Evolutionary conservation across 805 yeast species (phyloP), one percentile per base, ranked within the genome.

Genomic region (Starmera dryadoides): DNA sequence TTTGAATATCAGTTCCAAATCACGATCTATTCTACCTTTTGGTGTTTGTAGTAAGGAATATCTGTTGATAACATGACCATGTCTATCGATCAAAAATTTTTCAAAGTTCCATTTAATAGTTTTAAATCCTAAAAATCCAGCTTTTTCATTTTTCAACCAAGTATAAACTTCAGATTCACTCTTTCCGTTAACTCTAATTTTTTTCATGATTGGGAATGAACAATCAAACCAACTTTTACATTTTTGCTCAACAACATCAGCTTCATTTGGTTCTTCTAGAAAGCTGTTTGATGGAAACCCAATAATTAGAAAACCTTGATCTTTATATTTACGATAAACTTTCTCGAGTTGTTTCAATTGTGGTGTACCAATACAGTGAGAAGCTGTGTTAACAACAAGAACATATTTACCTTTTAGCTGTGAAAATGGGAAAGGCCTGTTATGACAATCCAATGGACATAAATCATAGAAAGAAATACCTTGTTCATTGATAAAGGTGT

Each of bases 281-380:
- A 88, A 88, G 59, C 87, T 96, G 64, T 86, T 85, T 63, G 96
- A 86, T 25, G 97, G 97, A 73, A 88, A 87, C 0, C 88, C 96
- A 28, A 88, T 47, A 21, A 88, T 69, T 34, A 64, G 77, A 19
- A 89, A 66, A 1, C 86, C 94, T 45, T 72, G 54, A 36, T 71
- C 75, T 38, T 71, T 63, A 63, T 81, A 84, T 55, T 78, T 77
- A 44, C 77, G 64, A 64, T 86, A 79, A 12, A 88, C 62, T 31
- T 59, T 63, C 62, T 88, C 89, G 28, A 88, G 64, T 38, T 80
- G 91, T 38, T 68, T 63, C 58, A 82, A 84, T 59, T 87, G 95
- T 41, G 84, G 79, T 4, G 93, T 79, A 62, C 77, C 79, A 5
- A 78, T 79, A 59, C 94, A 86, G 61, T 86, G 82, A 46, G 94